Conservation (phyloP, 2,329 filamentous ascomycete species). For the Exophiala mesophila region DNA sequence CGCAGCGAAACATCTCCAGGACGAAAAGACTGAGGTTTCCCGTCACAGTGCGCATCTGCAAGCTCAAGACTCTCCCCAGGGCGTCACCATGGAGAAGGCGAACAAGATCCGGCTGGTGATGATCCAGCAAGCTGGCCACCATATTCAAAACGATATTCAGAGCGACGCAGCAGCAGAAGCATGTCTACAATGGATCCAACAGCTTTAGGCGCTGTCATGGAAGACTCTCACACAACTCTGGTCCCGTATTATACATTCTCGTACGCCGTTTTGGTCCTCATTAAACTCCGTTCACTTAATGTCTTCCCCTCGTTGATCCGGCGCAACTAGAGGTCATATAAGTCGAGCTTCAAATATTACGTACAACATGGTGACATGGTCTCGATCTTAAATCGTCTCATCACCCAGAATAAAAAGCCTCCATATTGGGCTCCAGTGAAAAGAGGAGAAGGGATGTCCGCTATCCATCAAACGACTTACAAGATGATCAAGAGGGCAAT, state of each 20-base stretch:
- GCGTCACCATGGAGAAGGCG: neutral
- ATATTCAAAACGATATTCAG: constrained; percentile 49
- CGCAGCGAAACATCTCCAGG: neutral
- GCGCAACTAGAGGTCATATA: too few species aligned
- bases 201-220: neutral
- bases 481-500: constrained; percentile 1
- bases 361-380: constrained; percentile 13
- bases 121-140: constrained; percentile 46
- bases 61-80: neutral
- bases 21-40: constrained; percentile 1
- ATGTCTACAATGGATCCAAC: constrained; percentile 29
- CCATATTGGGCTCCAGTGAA: too few species aligned
- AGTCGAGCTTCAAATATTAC: too few species aligned
- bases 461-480: constrained; percentile 6
- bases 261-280: constrained; percentile 15
- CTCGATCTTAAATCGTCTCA: constrained; percentile 17
- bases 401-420: constrained; percentile 13
- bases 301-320: neutral
- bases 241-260: constrained; percentile 16
- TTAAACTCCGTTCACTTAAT: constrained; percentile 9
- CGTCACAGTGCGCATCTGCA: neutral
- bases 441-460: constrained; percentile 17
- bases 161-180: constrained; percentile 47
- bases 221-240: neutral
- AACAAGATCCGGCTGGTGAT: constrained; percentile 39